phyloP scores from a whole-genome alignment of 192 early-diverging fungal genomes.

The Coemansia sp. region DNA sequence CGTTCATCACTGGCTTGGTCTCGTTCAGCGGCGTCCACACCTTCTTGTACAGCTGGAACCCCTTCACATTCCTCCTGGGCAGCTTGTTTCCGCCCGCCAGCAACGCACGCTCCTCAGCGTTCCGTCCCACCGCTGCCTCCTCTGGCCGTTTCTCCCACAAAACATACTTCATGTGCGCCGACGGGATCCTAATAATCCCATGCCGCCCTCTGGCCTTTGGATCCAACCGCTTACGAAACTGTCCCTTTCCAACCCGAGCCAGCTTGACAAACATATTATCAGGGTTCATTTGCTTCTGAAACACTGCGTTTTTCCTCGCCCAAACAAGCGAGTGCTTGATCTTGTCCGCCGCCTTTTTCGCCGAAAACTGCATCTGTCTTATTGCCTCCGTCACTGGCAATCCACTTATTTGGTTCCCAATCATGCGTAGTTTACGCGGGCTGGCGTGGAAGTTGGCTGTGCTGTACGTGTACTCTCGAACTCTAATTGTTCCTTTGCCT shows the following conservation, averaged over 20 bases:
- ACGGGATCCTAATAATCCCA: conserved; percentile 70
- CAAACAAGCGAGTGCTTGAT: conserved; percentile 64
- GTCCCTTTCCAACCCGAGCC: conserved; percentile 85
- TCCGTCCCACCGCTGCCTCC: conserved; percentile 14
- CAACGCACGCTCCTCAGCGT: conserved; percentile 22
- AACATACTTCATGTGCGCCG: conserved; percentile 76
- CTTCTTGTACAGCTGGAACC: conserved; percentile 62
- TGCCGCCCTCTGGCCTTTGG: conserved; percentile 74
- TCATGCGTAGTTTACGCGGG: conserved; percentile 65
- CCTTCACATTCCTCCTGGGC: conserved; percentile 54
- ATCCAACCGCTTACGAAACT: conserved; percentile 67
- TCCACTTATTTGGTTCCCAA: conserved; percentile 67
- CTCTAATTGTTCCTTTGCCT: conserved; percentile 10
- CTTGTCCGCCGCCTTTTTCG: conserved; percentile 59
- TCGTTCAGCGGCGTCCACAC: conserved; percentile 70
- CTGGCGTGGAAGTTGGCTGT: conserved; percentile 67
- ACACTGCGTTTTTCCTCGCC: conserved; percentile 63
- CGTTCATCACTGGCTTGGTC: conserved; percentile 68
- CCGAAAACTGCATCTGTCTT: conserved; percentile 71
- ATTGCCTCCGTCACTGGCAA: conserved; percentile 68
- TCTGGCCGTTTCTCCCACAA: conserved; percentile 59
- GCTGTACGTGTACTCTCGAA: conserved; percentile 34
- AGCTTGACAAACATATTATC: conserved; percentile 61
- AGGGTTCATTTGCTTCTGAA: conserved; percentile 61
- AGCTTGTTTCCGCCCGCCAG: conserved; percentile 17